phyloP scores from a whole-genome alignment of 129 eudicot species.

The Flaveria sonorensis region DNA sequence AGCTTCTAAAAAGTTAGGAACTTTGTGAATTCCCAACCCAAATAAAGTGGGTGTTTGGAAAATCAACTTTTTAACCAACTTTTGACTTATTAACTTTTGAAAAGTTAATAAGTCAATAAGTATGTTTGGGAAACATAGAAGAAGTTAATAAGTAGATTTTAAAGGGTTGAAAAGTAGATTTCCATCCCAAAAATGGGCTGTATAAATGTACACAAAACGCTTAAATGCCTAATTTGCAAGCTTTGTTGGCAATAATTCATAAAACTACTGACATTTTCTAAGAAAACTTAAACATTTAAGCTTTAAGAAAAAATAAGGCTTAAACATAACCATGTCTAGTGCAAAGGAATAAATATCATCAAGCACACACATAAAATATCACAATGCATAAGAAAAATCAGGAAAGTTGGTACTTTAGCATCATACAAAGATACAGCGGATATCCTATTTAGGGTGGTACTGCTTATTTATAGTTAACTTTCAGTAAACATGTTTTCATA shows the following conservation, averaged over 20 bases:
- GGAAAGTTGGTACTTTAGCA: not conserved
- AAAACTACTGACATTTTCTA: not conserved
- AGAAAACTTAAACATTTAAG: not conserved
- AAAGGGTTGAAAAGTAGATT: not conserved
- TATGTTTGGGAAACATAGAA: too few species aligned
- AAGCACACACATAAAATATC: not conserved
- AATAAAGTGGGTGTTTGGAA: too few species aligned
- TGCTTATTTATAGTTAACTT: not conserved
- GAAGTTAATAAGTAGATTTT: too few species aligned
- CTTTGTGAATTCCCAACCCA: not conserved
- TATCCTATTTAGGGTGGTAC: not conserved
- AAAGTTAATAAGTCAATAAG: too few species aligned
- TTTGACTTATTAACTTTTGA: too few species aligned
- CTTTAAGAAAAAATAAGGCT: not conserved
- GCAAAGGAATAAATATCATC: not conserved
- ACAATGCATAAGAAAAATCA: conserved; percentile 8
- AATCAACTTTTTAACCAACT: too few species aligned
- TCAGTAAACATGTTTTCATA: not conserved
- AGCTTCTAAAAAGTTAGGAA: not conserved
- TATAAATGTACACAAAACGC: not conserved
- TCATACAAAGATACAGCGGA: conserved; percentile 6
- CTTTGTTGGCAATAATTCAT: not conserved
- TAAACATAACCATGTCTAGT: conserved; percentile 10
- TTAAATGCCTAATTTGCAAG: not conserved
- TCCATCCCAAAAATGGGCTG: not conserved